Conservation (phyloP, 2,329 filamentous ascomycete species). For the Zopfia rhizophila region DNA sequence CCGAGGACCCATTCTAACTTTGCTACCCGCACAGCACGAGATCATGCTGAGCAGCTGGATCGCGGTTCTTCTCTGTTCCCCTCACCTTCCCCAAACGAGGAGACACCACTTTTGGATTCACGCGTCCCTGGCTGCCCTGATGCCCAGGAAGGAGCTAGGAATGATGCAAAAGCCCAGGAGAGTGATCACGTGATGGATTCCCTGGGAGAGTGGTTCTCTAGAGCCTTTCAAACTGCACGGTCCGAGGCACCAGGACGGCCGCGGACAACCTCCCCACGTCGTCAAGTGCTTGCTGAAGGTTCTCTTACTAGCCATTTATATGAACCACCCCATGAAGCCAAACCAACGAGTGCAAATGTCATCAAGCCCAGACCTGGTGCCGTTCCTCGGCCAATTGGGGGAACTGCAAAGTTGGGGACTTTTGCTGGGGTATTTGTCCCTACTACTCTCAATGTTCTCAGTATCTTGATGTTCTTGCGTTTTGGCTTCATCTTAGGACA, state of each 20-base stretch:
- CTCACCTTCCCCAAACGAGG: slow-evolving; percentile 43
- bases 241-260: slow-evolving; percentile 17
- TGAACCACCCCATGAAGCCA: too few relatives aligned
- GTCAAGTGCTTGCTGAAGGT: slow-evolving; percentile 28
- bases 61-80: slow-evolving; percentile 48
- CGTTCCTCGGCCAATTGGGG: slow-evolving; percentile 53
- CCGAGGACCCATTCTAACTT: slow-evolving; percentile 55
- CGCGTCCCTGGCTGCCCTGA: slow-evolving; percentile 3
- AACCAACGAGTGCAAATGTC: slow-evolving; percentile 35
- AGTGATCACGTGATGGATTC: slow-evolving; percentile 31
- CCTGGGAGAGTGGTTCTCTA: slow-evolving; percentile 38
- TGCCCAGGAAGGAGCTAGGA: slow-evolving; percentile 10
- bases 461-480: slow-evolving; percentile 90
- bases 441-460: slow-evolving; percentile 87
- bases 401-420: slow-evolving; percentile 74
- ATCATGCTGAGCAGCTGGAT: slow-evolving; percentile 57
- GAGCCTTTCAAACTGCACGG: slow-evolving; percentile 24
- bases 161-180: slow-evolving; percentile 23
- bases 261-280: slow-evolving; percentile 18
- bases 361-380: slow-evolving; percentile 48
- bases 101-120: slow-evolving; percentile 41
- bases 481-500: slow-evolving; percentile 88
- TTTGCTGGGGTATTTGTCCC: slow-evolving; percentile 78
- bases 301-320: slow-evolving; percentile 33
- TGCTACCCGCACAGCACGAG: slow-evolving; percentile 56